Evolutionary conservation across 768 basidiomycete species (phyloP), one percentile per base, ranked within the genome.

Genomic region (Termitomyces eurrhizus): DNA sequence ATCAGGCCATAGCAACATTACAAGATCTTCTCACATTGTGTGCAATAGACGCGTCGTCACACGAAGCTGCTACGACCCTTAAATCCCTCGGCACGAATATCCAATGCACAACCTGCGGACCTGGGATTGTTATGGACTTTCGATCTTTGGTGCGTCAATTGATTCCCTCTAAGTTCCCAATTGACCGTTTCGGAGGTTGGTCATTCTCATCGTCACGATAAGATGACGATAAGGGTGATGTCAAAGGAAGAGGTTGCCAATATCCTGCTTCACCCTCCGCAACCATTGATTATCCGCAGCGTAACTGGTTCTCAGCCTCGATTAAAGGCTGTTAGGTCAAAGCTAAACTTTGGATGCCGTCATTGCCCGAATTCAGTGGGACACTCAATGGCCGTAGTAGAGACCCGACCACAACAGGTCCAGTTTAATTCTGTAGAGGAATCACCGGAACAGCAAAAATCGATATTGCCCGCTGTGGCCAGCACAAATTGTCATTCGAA

Each of bases 141-240:
- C 65, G 71, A 6, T 77, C 67, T 53, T 72, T 87, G 36, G 88
- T 85, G 65, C 56, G 82, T 66, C 42, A 29, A 21, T 21, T 65
- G 6, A 8, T 29, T 26, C 13, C 12, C 4, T 12, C 50, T 44
- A 24, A 3, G 26, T 21, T 24, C 29, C 13, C 18, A n/a, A 41
- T 18, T 52, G 7, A 44, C 55, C 13, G 29, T 29, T 39, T 62
- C 2, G 12, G 66, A 89, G 88, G 71, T 81, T 37, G 83, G 83
- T 0, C 88, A 90, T 68, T 80, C 79, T 45, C 83, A 85, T 62
- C 80, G 88, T n/a, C 88, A 90, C 63, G 78, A 83, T 0, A 65
- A 72, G 8, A 83, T 83, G 79, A 50, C 74, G 21, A 64, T 88
- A 52, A 64, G 71, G 3, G 4, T 82, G 36, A 59, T 76, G 0